Evolutionary conservation across 202 grass and related monocot genomes (phyloP).

Genomic region (Musa balbisiana): DNA sequence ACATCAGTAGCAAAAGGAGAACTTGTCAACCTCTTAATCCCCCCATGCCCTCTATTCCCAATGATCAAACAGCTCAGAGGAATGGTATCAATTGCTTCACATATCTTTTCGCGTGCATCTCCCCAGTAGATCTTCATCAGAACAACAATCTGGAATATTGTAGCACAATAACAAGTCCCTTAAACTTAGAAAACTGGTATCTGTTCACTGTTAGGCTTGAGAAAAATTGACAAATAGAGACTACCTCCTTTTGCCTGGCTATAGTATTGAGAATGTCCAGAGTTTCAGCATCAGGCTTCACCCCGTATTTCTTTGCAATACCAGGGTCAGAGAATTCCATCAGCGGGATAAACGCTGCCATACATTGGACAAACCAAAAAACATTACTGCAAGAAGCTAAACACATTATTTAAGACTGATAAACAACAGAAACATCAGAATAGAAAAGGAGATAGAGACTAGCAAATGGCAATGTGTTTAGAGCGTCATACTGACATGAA

Average conservation of each 20-base stretch:
- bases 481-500: too few relatives aligned
- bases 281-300: slow-evolving; percentile 74
- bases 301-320: slow-evolving; percentile 63
- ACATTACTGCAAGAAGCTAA: not conserved
- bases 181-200: not conserved
- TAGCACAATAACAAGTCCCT: too few relatives aligned
- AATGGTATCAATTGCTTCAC: slow-evolving; percentile 49
- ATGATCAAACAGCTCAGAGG: slow-evolving; percentile 71
- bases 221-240: not conserved
- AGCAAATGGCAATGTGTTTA: too few relatives aligned
- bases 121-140: slow-evolving; percentile 69
- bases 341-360: slow-evolving; percentile 65
- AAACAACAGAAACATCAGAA: too few relatives aligned
- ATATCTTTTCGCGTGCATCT: slow-evolving; percentile 82
- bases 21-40: slow-evolving; percentile 63
- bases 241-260: slow-evolving; percentile 66
- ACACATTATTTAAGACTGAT: too few relatives aligned
- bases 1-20: not conserved
- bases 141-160: slow-evolving; percentile 38
- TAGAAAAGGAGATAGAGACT: too few relatives aligned
- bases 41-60: slow-evolving; percentile 84
- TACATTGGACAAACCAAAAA: not conserved
- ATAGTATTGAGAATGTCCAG: slow-evolving; percentile 69
- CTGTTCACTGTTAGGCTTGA: not conserved
- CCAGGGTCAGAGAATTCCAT: slow-evolving; percentile 48